phyloP scores from a whole-genome alignment of 495 filamentous ascomycete species.

The Filosporella fistucella region DNA sequence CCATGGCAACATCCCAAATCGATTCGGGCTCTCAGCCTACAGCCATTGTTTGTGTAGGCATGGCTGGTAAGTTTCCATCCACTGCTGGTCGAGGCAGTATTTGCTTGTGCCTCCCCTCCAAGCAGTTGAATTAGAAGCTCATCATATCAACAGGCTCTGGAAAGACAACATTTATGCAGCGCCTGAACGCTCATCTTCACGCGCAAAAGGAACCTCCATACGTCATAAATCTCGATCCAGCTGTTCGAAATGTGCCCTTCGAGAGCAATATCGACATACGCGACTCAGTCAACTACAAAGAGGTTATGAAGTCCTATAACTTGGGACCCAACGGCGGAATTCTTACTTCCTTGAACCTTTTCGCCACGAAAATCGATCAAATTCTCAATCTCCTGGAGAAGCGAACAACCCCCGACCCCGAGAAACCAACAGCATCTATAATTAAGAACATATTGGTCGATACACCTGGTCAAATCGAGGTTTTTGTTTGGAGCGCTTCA shows the following conservation, averaged over 20 bases:
- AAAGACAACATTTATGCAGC: slow-evolving; percentile 98
- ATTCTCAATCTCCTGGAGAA: slow-evolving; percentile 87
- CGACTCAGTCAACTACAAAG: slow-evolving; percentile 97
- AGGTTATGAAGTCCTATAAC: slow-evolving; percentile 99
- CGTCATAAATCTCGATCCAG: slow-evolving; percentile 95
- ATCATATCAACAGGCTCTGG: slow-evolving; percentile 64
- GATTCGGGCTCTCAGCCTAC: slow-evolving; percentile 27
- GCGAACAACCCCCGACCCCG: slow-evolving; percentile 62
- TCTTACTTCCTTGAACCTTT: slow-evolving; percentile 90
- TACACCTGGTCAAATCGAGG: slow-evolving; percentile 96
- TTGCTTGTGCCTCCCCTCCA: neutral
- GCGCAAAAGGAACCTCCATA: slow-evolving; percentile 72
- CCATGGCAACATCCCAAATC: slow-evolving; percentile 19
- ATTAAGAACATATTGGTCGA: slow-evolving; percentile 88
- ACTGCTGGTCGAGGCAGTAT: no score
- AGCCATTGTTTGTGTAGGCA: slow-evolving; percentile 91
- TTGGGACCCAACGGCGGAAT: slow-evolving; percentile 98
- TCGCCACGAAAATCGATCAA: slow-evolving; percentile 96
- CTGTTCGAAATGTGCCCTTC: slow-evolving; percentile 93
- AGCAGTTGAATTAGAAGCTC: neutral
- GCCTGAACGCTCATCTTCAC: slow-evolving; percentile 89
- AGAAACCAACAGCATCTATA: slow-evolving; percentile 52
- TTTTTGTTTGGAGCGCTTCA: slow-evolving; percentile 95
- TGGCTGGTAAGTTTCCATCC: slow-evolving; percentile 63
- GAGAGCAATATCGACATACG: slow-evolving; percentile 98